Evolutionary conservation across 192 early-diverging fungal species (phyloP).

Genomic region (Tieghemiomyces parasiticus): DNA sequence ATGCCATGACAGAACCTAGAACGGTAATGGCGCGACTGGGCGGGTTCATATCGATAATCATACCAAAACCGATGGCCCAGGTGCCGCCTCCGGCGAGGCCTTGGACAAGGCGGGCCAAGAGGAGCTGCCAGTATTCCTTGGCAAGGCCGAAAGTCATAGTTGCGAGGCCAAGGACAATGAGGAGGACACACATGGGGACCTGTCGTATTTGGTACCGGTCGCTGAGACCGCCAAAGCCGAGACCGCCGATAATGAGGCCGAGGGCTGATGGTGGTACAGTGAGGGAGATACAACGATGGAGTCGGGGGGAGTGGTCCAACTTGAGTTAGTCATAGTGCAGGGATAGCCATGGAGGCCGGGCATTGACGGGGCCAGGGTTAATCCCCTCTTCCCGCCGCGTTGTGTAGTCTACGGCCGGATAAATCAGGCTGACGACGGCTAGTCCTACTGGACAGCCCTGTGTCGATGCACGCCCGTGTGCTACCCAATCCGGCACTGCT

Average conservation of each 20-base stretch:
- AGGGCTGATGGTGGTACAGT: constrained; percentile 35
- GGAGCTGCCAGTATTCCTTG: constrained; percentile 44
- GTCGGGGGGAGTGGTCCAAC: too few relatives aligned
- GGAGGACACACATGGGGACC: constrained; percentile 58
- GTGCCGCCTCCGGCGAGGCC: constrained; percentile 57
- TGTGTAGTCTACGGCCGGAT: too few relatives aligned
- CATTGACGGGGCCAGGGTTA: too few relatives aligned
- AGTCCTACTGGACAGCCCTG: too few relatives aligned
- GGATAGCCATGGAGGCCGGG: too few relatives aligned
- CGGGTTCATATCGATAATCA: constrained; percentile 53
- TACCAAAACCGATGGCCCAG: constrained; percentile 55
- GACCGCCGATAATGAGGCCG: constrained; percentile 44
- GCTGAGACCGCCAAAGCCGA: constrained; percentile 51
- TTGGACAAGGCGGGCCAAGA: constrained; percentile 52
- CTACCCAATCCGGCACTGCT: too few relatives aligned
- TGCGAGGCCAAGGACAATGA: constrained; percentile 43
- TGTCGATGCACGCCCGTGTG: too few relatives aligned
- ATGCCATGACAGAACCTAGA: constrained; percentile 53
- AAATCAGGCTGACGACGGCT: too few relatives aligned
- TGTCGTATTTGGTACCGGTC: constrained; percentile 56
- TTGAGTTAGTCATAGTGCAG: too few relatives aligned
- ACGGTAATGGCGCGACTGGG: constrained; percentile 41
- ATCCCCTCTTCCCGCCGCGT: too few relatives aligned
- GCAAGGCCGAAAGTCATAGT: constrained; percentile 47
- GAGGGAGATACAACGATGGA: too few relatives aligned